A percentile compares a stretch with the other conserved stretches of the same genome.
Conservation (phyloP, 257 asterid species). For the Schizonepeta tenuifolia region DNA sequence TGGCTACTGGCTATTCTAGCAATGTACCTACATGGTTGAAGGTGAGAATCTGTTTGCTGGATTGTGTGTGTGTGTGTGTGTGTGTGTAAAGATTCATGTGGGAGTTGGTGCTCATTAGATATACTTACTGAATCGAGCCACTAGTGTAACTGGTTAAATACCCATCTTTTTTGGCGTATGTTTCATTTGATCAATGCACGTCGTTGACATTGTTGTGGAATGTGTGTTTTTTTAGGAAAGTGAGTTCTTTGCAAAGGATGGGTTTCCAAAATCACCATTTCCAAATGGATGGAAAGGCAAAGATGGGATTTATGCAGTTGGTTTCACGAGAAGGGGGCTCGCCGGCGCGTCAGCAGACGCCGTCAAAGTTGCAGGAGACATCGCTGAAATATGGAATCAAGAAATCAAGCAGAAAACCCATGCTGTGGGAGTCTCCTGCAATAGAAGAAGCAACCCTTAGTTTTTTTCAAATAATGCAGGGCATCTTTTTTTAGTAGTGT, state of each 20-base stretch:
- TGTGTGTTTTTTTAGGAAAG: conserved; percentile 51
- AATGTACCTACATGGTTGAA: conserved; percentile 93
- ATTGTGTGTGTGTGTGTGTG: not conserved
- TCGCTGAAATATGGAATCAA: conserved; percentile 73
- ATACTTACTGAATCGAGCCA: conserved; percentile 41
- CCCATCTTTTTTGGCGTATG: not conserved
- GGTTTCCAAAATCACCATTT: conserved; percentile 71
- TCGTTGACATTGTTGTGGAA: not conserved
- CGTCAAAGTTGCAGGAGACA: conserved; percentile 70
- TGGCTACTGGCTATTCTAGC: conserved; percentile 94
- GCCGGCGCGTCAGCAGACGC: conserved; percentile 88
- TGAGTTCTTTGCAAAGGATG: conserved; percentile 68
- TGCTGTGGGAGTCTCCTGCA: conserved; percentile 51
- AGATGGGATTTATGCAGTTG: conserved; percentile 84
- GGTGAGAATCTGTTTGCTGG: conserved; percentile 45
- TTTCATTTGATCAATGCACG: not conserved
- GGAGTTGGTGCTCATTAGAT: conserved; percentile 56
- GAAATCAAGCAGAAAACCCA: conserved; percentile 65
- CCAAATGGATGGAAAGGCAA: conserved; percentile 96
- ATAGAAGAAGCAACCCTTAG: conserved; percentile 52
- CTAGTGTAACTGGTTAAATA: conserved; percentile 31
- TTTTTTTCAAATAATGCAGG: not conserved
- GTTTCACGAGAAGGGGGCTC: conserved; percentile 86
- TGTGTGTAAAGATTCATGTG: not conserved
- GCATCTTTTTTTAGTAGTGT: conserved; percentile 18